Conservation (phyloP, 129 eudicot genomes). For the Arctium minus region DNA sequence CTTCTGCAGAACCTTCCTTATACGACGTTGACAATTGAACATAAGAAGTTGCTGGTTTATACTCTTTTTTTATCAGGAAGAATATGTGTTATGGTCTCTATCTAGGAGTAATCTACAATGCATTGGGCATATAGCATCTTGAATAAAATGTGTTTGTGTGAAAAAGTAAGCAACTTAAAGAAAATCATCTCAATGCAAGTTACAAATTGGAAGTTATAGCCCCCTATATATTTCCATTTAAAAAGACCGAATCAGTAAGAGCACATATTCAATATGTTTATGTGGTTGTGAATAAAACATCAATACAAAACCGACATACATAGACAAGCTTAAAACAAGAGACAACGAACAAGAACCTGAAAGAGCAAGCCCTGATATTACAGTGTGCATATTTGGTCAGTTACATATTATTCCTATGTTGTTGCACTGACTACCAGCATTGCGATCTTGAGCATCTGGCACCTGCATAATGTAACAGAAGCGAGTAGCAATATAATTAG, state of each 20-base stretch:
- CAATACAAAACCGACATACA: background rate
- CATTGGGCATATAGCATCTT: background rate
- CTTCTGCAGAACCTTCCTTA: constrained; percentile 12
- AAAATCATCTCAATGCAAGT: background rate
- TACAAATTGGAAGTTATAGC: background rate
- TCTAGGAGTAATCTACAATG: background rate
- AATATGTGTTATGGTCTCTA: background rate
- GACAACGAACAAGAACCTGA: constrained; percentile 16
- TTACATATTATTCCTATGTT: background rate
- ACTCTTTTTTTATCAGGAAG: background rate
- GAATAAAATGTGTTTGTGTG: background rate
- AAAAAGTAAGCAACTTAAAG: background rate
- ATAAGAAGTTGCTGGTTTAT: constrained; percentile 12
- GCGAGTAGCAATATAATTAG: background rate
- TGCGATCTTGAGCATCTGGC: background rate
- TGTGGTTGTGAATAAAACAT: background rate
- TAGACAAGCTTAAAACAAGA: constrained; percentile 3
- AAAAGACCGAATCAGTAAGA: background rate
- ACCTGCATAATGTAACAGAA: background rate
- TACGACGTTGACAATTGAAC: constrained; percentile 22
- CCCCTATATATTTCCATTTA: background rate
- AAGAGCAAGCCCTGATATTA: background rate
- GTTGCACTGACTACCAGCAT: background rate
- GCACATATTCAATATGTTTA: background rate
- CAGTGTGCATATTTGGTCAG: background rate